Conservation (phyloP, 2,329 filamentous ascomycete genomes). For the Intubia oerlemansii region DNA sequence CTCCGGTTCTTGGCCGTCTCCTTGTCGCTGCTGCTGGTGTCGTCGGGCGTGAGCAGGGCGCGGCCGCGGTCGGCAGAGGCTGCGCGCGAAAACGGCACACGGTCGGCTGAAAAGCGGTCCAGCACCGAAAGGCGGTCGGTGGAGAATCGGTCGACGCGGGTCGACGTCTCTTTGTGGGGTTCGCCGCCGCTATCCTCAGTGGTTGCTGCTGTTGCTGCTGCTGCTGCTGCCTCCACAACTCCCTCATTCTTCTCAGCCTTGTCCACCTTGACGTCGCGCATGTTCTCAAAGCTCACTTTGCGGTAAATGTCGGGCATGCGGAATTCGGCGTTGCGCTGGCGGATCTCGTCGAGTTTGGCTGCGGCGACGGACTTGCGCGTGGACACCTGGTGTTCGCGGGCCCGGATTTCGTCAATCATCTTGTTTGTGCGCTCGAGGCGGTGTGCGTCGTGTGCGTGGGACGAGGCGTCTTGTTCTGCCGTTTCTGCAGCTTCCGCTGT, state of each 20-base stretch:
- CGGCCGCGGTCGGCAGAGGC: slow-evolving; percentile 4
- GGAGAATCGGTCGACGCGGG: too few species aligned
- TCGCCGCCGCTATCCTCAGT: too few species aligned
- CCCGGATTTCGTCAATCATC: slow-evolving; percentile 27
- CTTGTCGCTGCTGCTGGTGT: slow-evolving; percentile 5
- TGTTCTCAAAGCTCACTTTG: too few species aligned
- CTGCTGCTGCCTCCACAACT: slow-evolving; percentile 12
- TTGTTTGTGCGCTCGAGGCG: slow-evolving; percentile 18
- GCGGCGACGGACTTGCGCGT: slow-evolving; percentile 26
- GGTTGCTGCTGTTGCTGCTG: slow-evolving; percentile 10
- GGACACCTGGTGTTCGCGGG: slow-evolving; percentile 19
- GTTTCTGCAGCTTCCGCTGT: too few species aligned
- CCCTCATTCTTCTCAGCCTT: too few species aligned
- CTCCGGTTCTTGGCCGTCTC: slow-evolving; percentile 1
- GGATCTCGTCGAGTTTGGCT: slow-evolving; percentile 29
- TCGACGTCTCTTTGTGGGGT: too few species aligned
- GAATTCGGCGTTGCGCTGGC: slow-evolving; percentile 23
- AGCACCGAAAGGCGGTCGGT: too few species aligned
- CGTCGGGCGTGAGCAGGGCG: not conserved
- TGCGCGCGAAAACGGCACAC: slow-evolving; percentile 12
- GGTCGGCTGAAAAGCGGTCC: too few species aligned
- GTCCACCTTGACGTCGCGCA: too few species aligned
- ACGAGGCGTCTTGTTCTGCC: too few species aligned
- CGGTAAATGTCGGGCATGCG: too few species aligned
- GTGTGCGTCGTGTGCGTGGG: too few species aligned